These are phyloP conservation scores for Osmanthus fragrans DNA, from an alignment of 257 asterid species.

Conservation along the genomic window DNA sequence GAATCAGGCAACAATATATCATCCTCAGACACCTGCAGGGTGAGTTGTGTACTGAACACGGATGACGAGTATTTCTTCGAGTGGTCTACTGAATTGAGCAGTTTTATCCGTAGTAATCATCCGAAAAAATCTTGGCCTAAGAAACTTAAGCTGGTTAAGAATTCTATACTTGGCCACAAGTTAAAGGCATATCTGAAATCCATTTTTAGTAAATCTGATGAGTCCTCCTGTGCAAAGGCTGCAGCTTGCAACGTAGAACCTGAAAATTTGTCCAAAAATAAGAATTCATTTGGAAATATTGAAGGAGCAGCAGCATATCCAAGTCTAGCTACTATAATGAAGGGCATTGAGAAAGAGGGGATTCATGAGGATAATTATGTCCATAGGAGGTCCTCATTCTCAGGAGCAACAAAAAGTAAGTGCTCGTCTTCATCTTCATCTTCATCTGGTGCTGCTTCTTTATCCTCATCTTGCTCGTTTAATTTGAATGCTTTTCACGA, in stretches of 20 bases:
- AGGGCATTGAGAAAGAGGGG: too few species aligned
- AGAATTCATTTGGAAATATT: conserved; percentile 35
- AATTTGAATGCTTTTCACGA: conserved; percentile 46
- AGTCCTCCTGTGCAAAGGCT: not conserved
- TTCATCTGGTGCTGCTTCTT: conserved; percentile 51
- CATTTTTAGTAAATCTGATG: not conserved
- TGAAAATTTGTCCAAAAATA: conserved; percentile 39
- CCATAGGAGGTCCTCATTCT: conserved; percentile 34
- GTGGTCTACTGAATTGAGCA: conserved; percentile 66
- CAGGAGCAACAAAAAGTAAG: not conserved
- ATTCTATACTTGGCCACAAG: conserved; percentile 24
- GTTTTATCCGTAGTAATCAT: conserved; percentile 30
- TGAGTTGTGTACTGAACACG: too few species aligned
- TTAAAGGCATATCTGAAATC: conserved; percentile 53
- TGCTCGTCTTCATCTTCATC: conserved; percentile 52
- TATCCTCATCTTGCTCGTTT: conserved; percentile 55
- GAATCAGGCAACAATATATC: too few species aligned
- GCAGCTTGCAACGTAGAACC: not conserved
- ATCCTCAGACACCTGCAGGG: too few species aligned
- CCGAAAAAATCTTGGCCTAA: conserved; percentile 53
- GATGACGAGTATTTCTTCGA: conserved; percentile 57
- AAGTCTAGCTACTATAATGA: too few species aligned
- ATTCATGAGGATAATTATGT: not conserved
- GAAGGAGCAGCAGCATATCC: too few species aligned
- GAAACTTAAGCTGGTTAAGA: conserved; percentile 42